Base-by-base conservation (phyloP, 2,329 filamentous ascomycete species). In the Pseudogymnoascus verrucosus region DNA sequence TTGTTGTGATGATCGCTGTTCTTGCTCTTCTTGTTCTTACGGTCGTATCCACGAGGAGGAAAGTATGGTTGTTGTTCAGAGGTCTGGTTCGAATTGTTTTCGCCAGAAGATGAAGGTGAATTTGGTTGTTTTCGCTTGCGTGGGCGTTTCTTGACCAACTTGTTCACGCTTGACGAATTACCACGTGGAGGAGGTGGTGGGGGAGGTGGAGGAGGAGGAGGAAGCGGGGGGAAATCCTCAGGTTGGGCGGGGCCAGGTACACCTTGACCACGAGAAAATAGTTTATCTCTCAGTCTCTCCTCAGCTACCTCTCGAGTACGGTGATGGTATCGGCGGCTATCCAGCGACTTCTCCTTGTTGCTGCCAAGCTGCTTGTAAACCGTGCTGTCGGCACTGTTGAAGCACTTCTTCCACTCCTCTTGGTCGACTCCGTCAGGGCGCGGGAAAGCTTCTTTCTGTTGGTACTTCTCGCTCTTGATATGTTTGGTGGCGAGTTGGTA, bases 291-390 rank as follows among this genome's bases (percentile, higher is more conserved):
- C 10, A 72, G 64, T 54, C 71, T 72, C 16, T 64, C 34, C 7
- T 71, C 60, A 4, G 71, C 70, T 16, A 70, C 61, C 5, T 60
- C 40, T 16, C 67, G 66, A 19, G 72, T 74, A 31, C 69, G 67
- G 10, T 71, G 68, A 10, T 60, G 64, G 19, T 65, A 28, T 8
- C 70, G 21, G 8, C 44, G 67, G 37, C 65, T 69, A 57, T 70
- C 70, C 42, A 65, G 64, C 2, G 72, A 73, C 23, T 69, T 65
- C 7, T 65, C 64, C 5, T 70, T 63, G 59, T 65, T 68, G 64
- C 71, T 72, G 19, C 67, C 65, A 57, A 70, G 61, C 31, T 67
- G 66, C 31, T 73, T 72, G 62, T 74, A 74, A 31, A 71, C 69
- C 5, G 69, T 64, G 11, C 70, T 72, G 60, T 74, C 72, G 23